Conservation (phyloP, 805 yeast genomes). For the Barnettozyma botsteinii region DNA sequence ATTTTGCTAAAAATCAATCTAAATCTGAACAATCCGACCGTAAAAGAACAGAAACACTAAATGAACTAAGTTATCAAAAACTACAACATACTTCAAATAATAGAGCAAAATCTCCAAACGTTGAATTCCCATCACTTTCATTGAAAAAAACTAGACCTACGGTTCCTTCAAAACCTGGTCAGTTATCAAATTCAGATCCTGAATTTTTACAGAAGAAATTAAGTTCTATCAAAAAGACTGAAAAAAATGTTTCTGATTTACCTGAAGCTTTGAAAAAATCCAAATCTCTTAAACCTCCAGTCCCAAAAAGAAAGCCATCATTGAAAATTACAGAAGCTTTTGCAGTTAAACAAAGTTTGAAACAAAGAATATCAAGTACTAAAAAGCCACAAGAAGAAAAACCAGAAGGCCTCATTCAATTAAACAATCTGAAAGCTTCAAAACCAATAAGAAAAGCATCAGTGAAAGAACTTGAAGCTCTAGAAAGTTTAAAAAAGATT, state of each 20-base stretch:
- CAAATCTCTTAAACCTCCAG: slow-evolving; percentile 18
- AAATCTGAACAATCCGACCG: slow-evolving; percentile 10
- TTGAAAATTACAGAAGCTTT: slow-evolving; percentile 21
- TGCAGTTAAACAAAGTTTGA: slow-evolving; percentile 9
- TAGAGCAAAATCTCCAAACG: background rate
- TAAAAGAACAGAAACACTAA: slow-evolving; percentile 6
- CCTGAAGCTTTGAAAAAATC: slow-evolving; percentile 12
- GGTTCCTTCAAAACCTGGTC: slow-evolving; percentile 6
- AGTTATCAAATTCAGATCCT: background rate
- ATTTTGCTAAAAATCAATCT: slow-evolving; percentile 26
- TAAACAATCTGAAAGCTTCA: slow-evolving; percentile 18
- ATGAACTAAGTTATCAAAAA: slow-evolving; percentile 13
- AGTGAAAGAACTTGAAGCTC: slow-evolving; percentile 19
- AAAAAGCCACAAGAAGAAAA: slow-evolving; percentile 3
- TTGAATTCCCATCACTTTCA: slow-evolving; percentile 9
- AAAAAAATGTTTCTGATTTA: slow-evolving; percentile 7
- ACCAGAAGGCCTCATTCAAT: slow-evolving; percentile 12
- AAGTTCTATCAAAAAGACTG: background rate
- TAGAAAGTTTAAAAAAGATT: slow-evolving; percentile 16
- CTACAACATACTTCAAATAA: slow-evolving; percentile 10
- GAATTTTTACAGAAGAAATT: slow-evolving; percentile 6
- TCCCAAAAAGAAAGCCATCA: slow-evolving; percentile 17
- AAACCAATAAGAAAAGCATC: slow-evolving; percentile 21
- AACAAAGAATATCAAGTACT: slow-evolving; percentile 3
- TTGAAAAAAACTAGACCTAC: slow-evolving; percentile 22